Conservation (phyloP, 352 stramenopile species). For the Phytophthora aleatoria region DNA sequence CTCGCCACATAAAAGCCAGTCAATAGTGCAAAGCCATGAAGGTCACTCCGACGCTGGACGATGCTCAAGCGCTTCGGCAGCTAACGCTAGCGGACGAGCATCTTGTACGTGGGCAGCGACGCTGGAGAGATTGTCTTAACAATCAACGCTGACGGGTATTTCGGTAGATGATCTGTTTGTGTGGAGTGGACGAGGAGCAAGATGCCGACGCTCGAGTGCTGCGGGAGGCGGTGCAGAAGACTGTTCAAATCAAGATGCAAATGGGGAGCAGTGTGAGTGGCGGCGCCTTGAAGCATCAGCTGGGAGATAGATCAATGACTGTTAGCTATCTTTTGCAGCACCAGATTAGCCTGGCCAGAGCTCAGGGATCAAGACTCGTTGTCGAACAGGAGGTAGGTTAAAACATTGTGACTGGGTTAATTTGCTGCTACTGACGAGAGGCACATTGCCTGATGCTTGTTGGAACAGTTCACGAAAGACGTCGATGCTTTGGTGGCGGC, state of each 20-base stretch:
- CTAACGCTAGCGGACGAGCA: conserved; percentile 46
- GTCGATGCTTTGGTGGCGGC: conserved; percentile 25
- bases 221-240: conserved; percentile 45
- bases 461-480: conserved; percentile 47
- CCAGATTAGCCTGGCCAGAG: conserved; percentile 42
- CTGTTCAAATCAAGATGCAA: conserved; percentile 56
- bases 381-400: conserved; percentile 53
- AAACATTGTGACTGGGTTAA: not conserved
- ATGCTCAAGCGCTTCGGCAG: conserved; percentile 29
- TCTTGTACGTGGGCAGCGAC: conserved; percentile 33
- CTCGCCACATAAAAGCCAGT: conserved; percentile 23
- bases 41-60: conserved; percentile 18
- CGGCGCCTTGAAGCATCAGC: not conserved
- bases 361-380: conserved; percentile 26
- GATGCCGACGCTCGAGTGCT: conserved; percentile 32
- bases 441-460: conserved; percentile 4
- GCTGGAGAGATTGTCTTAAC: not conserved
- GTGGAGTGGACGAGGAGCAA: conserved; percentile 29
- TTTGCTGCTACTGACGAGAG: not conserved
- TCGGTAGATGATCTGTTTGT: conserved; percentile 55
- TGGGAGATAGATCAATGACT: conserved; percentile 5
- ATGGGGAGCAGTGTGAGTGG: conserved; percentile 46
- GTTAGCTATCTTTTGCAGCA: conserved; percentile 34
- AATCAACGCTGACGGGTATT: not conserved
- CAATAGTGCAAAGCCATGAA: conserved; percentile 26